A percentile compares a stretch with the other conserved stretches of the same genome.
Conservation (phyloP, 192 early-diverging fungal genomes). For the Paraglomus occultum region DNA sequence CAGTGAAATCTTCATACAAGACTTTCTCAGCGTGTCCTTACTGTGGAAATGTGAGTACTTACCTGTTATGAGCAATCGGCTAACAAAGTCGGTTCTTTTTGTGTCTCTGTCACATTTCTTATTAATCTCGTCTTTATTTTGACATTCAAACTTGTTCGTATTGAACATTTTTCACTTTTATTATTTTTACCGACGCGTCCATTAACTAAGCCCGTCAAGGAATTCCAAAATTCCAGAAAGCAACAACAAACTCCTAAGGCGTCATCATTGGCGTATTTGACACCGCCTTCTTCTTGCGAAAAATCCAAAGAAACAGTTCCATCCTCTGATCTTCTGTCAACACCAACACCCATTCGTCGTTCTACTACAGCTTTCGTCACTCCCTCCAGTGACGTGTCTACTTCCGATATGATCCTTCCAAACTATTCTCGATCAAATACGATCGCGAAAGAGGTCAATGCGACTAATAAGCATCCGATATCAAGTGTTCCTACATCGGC, state of each 20-base stretch:
- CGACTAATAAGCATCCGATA: neutral
- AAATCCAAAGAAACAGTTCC: no score
- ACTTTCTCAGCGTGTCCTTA: slow-evolving; percentile 21
- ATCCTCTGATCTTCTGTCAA: no score
- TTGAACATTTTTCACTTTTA: neutral
- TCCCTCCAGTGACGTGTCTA: neutral
- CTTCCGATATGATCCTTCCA: neutral
- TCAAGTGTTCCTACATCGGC: neutral
- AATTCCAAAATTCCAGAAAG: no score
- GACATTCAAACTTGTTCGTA: neutral
- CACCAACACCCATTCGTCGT: no score
- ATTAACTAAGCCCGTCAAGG: slow-evolving; percentile 3
- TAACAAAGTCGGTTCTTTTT: neutral
- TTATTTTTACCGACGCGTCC: neutral
- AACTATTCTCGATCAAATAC: no score
- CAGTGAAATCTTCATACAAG: slow-evolving; percentile 18
- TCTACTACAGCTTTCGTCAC: neutral
- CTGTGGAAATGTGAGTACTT: neutral
- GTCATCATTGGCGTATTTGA: no score
- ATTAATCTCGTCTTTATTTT: neutral
- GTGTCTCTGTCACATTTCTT: neutral
- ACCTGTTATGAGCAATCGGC: neutral
- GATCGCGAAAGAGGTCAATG: neutral
- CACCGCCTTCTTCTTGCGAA: no score
- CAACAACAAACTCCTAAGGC: no score